A percentile compares a stretch with the other conserved stretches of the same genome.
phyloP scores from a whole-genome alignment of 1,139 yeast species.

The Kodamaea alishanica region DNA sequence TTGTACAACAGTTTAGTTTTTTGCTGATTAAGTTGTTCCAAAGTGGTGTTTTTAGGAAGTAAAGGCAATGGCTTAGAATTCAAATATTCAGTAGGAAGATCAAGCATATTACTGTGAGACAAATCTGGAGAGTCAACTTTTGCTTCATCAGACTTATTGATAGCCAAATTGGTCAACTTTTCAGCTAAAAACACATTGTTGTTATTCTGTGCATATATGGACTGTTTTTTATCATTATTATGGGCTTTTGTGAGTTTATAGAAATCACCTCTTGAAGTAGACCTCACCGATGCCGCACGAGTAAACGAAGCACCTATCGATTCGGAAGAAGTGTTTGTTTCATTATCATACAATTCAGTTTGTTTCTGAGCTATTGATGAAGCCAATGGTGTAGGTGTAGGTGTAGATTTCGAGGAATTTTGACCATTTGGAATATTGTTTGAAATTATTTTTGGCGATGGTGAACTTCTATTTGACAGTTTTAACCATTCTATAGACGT shows the following conservation, averaged over 20 bases:
- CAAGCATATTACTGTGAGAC: constrained; percentile 18
- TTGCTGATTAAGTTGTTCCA: no score
- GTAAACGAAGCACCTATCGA: constrained; percentile 28
- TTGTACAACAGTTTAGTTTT: no score
- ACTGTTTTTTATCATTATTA: constrained; percentile 16
- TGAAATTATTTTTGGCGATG: constrained; percentile 1
- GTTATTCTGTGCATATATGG: constrained; percentile 16
- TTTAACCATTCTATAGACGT: constrained; percentile 56
- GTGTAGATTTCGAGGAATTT: constrained; percentile 1
- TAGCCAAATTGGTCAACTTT: no score
- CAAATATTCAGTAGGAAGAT: constrained; percentile 36
- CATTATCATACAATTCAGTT: constrained; percentile 5
- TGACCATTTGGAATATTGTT: no score
- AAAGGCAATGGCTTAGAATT: constrained; percentile 15
- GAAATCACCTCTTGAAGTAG: constrained; percentile 36
- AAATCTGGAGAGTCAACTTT: background rate
- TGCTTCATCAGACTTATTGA: no score
- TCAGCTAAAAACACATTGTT: constrained; percentile 13
- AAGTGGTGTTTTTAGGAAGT: constrained; percentile 5
- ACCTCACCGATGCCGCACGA: constrained; percentile 37
- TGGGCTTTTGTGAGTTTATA: constrained; percentile 35
- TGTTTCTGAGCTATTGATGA: constrained; percentile 1
- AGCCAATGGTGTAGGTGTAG: background rate
- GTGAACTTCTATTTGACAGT: background rate
- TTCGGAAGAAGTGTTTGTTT: constrained; percentile 17